Percentiles rank a stretch among this genome's conserved stretches.
Evolutionary conservation across 805 yeast species (phyloP).

Genomic region (Candida boidinii): DNA sequence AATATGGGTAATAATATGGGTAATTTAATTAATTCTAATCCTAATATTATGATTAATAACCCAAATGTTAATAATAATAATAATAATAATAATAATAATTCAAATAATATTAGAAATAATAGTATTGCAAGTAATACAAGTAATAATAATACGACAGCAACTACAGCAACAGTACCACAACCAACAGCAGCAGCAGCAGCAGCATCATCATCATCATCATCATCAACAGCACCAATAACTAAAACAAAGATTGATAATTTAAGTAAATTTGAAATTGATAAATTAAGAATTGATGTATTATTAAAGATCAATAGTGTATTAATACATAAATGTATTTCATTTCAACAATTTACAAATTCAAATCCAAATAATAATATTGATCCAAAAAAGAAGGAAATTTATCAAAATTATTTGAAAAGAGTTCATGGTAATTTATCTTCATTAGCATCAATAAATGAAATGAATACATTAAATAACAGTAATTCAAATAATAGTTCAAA

Average conservation of each 20-base stretch:
- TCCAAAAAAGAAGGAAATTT: slow-evolving; percentile 17
- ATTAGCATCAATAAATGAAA: slow-evolving; percentile 28
- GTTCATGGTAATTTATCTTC: slow-evolving; percentile 27
- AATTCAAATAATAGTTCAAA: slow-evolving; percentile 19
- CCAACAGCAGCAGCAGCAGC: slow-evolving; percentile 2
- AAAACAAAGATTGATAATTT: slow-evolving; percentile 3
- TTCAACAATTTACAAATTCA: slow-evolving; percentile 18
- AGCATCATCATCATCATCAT: background rate
- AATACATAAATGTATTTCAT: slow-evolving; percentile 20
- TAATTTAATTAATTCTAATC: too few species aligned
- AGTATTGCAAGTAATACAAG: too few species aligned
- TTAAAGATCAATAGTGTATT: slow-evolving; percentile 26
- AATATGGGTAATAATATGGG: too few species aligned
- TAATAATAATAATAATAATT: too few species aligned
- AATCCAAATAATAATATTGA: background rate
- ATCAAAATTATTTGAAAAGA: slow-evolving; percentile 26
- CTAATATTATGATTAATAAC: too few species aligned
- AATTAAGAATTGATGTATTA: slow-evolving; percentile 25
- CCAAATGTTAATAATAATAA: too few species aligned
- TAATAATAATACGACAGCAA: too few species aligned
- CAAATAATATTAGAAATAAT: too few species aligned
- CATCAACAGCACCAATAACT: background rate
- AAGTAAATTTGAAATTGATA: slow-evolving; percentile 21
- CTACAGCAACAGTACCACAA: background rate
- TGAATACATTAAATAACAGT: slow-evolving; percentile 20